A percentile compares a stretch with the other conserved stretches of the same genome.
Evolutionary conservation across 345 rosid genomes (phyloP).

Genomic region (Barbarea vulgaris): DNA sequence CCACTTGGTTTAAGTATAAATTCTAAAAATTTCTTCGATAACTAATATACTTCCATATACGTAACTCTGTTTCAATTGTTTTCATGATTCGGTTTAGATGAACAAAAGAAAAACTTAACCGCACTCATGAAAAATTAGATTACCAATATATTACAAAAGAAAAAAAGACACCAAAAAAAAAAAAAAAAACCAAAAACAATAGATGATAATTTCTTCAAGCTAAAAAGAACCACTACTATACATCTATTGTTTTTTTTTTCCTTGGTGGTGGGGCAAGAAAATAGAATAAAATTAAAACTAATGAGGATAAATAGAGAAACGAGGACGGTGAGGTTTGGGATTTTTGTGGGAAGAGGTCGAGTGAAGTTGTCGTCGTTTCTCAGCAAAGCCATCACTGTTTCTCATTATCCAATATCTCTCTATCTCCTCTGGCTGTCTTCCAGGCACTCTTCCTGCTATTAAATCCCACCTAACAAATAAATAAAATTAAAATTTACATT

Average conservation of each 20-base stretch:
- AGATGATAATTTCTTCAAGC: slow-evolving; percentile 6
- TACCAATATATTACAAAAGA: not conserved
- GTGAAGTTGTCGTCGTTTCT: slow-evolving; percentile 43
- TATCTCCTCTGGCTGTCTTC: slow-evolving; percentile 66
- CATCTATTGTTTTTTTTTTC: not conserved
- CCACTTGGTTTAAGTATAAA: not conserved
- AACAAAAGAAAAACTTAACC: not conserved
- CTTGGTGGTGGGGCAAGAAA: not conserved
- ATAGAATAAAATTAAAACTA: not conserved
- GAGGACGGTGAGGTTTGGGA: slow-evolving; percentile 30
- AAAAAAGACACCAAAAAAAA: not conserved
- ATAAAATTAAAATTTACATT: not conserved
- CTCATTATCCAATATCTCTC: slow-evolving; percentile 83
- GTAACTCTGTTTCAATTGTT: not conserved
- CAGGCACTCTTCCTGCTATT: slow-evolving; percentile 75
- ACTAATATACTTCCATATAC: not conserved
- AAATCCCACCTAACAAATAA: slow-evolving; percentile 55
- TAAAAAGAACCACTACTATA: slow-evolving; percentile 16
- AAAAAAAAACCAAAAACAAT: not conserved
- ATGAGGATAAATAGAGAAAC: slow-evolving; percentile 28
- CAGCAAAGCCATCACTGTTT: slow-evolving; percentile 54
- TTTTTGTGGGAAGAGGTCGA: slow-evolving; percentile 13
- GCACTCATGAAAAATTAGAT: not conserved
- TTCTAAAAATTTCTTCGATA: not conserved
- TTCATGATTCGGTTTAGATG: not conserved